phyloP scores from a whole-genome alignment of 106 monocot species.

The Dendrobium nobile region DNA sequence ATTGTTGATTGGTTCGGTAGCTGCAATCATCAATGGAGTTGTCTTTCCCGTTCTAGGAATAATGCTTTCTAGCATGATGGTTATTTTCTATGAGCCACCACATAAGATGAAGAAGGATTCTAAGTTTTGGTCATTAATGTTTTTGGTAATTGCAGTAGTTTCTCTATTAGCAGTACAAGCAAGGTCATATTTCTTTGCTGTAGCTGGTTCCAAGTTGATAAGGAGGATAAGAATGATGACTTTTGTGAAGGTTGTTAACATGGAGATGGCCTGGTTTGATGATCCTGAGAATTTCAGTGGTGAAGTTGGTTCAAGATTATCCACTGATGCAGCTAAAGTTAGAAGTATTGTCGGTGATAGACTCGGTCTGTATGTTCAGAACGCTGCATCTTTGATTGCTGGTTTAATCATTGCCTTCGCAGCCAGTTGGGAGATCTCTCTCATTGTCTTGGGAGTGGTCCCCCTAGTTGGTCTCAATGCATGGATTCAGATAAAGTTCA shows the following conservation, averaged over 20 bases:
- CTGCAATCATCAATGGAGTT: slow-evolving; percentile 10
- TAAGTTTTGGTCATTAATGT: slow-evolving; percentile 14
- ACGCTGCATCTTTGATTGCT: neutral
- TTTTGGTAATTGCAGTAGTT: slow-evolving; percentile 3
- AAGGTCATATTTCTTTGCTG: slow-evolving; percentile 27
- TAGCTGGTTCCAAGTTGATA: slow-evolving; percentile 32
- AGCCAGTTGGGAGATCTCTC: slow-evolving; percentile 6
- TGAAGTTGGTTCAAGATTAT: slow-evolving; percentile 12
- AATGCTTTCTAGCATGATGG: slow-evolving; percentile 1
- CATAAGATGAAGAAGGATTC: slow-evolving; percentile 6
- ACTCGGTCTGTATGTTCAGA: slow-evolving; percentile 6
- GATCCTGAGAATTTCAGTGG: slow-evolving; percentile 12
- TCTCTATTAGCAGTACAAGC: neutral
- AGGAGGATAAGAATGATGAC: slow-evolving; percentile 18
- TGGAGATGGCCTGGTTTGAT: slow-evolving; percentile 46
- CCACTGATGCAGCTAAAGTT: slow-evolving; percentile 5
- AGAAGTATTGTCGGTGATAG: slow-evolving; percentile 5
- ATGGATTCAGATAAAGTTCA: slow-evolving; percentile 11
- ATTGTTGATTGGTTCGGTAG: slow-evolving; percentile 20
- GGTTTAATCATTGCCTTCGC: slow-evolving; percentile 5
- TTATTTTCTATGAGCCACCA: slow-evolving; percentile 3
- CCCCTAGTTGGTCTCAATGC: slow-evolving; percentile 3
- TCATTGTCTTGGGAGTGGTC: slow-evolving; percentile 6
- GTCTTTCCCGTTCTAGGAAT: slow-evolving; percentile 9
- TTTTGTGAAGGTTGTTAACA: slow-evolving; percentile 34